Evolutionary conservation across 2,329 filamentous ascomycete species (phyloP).

Genomic region (Xylariaceae sp.): DNA sequence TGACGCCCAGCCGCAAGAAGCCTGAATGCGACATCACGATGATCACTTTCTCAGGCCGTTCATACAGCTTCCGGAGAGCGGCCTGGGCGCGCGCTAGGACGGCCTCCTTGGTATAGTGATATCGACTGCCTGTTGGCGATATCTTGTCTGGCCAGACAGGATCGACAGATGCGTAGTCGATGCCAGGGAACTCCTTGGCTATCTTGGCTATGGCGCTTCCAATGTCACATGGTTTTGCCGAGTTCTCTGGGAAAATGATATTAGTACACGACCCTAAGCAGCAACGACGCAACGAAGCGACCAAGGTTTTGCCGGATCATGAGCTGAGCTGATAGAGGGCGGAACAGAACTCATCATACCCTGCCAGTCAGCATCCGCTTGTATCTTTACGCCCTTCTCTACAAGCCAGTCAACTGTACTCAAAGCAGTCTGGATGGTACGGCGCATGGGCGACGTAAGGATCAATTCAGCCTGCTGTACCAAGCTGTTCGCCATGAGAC

Average conservation of each 20-base stretch:
- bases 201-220: conserved; percentile 46
- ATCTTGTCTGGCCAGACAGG: conserved; percentile 59
- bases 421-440: conserved; percentile 60
- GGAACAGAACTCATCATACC: conserved; percentile 34
- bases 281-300: neutral
- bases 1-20: conserved; percentile 54
- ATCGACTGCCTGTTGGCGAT: conserved; percentile 39
- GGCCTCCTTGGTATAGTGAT: conserved; percentile 47
- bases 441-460: conserved; percentile 58
- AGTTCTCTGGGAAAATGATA: conserved; percentile 41
- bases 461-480: conserved; percentile 46
- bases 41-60: conserved; percentile 54
- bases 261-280: neutral
- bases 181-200: conserved; percentile 44
- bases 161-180: conserved; percentile 54
- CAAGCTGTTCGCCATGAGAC: conserved; percentile 37
- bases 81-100: conserved; percentile 51
- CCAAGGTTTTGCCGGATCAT: neutral
- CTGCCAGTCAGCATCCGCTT: conserved; percentile 60
- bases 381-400: conserved; percentile 47
- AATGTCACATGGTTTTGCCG: conserved; percentile 55
- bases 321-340: neutral
- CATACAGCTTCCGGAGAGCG: conserved; percentile 45
- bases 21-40: conserved; percentile 61
- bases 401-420: conserved; percentile 54